Percentiles rank a stretch among this genome's conserved stretches.
Conservation (phyloP, 1,284 basidiomycete genomes). For the Dichomitus squalens region DNA sequence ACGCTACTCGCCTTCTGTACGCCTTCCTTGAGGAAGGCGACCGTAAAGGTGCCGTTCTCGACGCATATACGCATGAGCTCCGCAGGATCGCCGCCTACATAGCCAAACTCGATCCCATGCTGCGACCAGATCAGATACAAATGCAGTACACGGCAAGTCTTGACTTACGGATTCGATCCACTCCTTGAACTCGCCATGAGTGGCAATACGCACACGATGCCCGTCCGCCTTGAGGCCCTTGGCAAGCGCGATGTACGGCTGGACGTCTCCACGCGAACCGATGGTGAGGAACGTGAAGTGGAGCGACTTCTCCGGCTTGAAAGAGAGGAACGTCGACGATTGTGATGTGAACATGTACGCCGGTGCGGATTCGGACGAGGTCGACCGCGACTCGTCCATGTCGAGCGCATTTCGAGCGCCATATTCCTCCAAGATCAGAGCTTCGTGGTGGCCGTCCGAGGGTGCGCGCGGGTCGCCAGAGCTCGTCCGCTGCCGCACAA, state of each 20-base stretch:
- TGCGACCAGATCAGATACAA: slow-evolving; percentile 32
- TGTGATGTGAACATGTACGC: slow-evolving; percentile 93
- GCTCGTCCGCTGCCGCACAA: slow-evolving; percentile 53
- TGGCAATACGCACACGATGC: slow-evolving; percentile 84
- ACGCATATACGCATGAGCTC: slow-evolving; percentile 95
- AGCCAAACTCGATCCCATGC: slow-evolving; percentile 92
- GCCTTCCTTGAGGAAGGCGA: slow-evolving; percentile 91
- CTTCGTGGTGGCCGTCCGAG: slow-evolving; percentile 59
- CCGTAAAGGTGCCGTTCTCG: slow-evolving; percentile 96
- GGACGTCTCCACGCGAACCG: slow-evolving; percentile 91
- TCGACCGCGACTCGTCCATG: slow-evolving; percentile 42
- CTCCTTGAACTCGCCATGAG: slow-evolving; percentile 91
- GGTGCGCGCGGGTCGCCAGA: slow-evolving; percentile 43
- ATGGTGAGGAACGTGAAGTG: slow-evolving; percentile 94
- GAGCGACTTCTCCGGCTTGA: slow-evolving; percentile 84
- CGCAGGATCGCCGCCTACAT: slow-evolving; percentile 95
- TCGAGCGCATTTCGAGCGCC: slow-evolving; percentile 48
- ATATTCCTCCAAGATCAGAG: slow-evolving; percentile 75
- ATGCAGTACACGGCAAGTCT: neutral
- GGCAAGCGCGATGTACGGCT: slow-evolving; percentile 93
- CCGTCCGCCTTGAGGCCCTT: slow-evolving; percentile 92
- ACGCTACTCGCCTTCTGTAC: slow-evolving; percentile 69
- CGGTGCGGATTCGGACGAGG: slow-evolving; percentile 61
- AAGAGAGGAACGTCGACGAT: slow-evolving; percentile 92
- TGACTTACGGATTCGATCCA: slow-evolving; percentile 91